These are phyloP conservation scores for Yamadazyma kanchanaburiensis DNA, from an alignment of 1,139 yeast genomes.

Conservation along the genomic window DNA sequence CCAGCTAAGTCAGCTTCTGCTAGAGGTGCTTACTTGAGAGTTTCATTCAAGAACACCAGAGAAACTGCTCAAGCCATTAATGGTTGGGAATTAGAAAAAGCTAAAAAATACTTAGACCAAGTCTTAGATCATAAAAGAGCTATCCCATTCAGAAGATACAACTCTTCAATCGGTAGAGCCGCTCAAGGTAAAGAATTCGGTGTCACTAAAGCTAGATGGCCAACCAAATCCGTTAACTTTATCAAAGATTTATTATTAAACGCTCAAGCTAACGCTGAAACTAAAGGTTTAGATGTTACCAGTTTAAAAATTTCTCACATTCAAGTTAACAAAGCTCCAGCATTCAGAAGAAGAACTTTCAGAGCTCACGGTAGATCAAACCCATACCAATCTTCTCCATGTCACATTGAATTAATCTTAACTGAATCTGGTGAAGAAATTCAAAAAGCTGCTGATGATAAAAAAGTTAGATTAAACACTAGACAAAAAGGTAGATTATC, in stretches of 20 bases:
- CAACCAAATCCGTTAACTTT: conserved; percentile 96
- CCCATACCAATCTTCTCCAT: conserved; percentile 98
- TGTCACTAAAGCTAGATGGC: conserved; percentile 99
- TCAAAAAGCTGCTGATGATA: conserved; percentile 87
- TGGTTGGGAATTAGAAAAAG: conserved; percentile 97
- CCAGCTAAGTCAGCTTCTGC: conserved; percentile 99
- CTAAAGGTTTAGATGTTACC: conserved; percentile 96
- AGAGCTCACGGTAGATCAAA: conserved; percentile 99
- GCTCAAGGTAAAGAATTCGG: conserved; percentile 99
- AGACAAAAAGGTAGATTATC: conserved; percentile 95
- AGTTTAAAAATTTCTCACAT: conserved; percentile 95
- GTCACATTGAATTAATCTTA: conserved; percentile 96
- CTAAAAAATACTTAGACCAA: conserved; percentile 94
- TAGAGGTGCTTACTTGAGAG: conserved; percentile 99
- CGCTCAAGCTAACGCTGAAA: conserved; percentile 99
- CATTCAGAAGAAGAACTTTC: conserved; percentile 99
- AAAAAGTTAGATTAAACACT: conserved; percentile 76
- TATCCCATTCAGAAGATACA: conserved; percentile 98
- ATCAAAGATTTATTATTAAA: conserved; percentile 92
- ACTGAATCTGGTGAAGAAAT: conserved; percentile 95
- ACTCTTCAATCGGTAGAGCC: conserved; percentile 96
- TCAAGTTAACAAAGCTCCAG: conserved; percentile 99
- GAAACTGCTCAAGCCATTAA: conserved; percentile 98
- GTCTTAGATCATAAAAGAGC: conserved; percentile 99
- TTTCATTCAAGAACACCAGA: conserved; percentile 99